phyloP scores from a whole-genome alignment of 805 yeast genomes.

The Pichia californica region DNA sequence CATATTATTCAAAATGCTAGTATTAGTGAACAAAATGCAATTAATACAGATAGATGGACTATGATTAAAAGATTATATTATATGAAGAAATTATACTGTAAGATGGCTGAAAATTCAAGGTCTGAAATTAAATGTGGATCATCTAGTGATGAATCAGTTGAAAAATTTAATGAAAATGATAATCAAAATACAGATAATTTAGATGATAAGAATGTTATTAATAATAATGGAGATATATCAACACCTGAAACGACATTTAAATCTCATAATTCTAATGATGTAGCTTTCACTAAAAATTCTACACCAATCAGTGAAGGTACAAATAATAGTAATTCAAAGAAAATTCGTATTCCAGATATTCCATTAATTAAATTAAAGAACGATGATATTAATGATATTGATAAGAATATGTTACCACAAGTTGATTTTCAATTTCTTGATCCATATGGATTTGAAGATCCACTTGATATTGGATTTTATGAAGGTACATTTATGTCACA shows the following conservation, averaged over 20 bases:
- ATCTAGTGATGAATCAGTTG: no score
- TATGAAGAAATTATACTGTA: constrained; percentile 58
- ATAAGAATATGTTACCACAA: constrained; percentile 30
- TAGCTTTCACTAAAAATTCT: neutral
- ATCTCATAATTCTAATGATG: neutral
- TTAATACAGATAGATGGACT: constrained; percentile 58
- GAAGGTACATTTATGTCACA: constrained; percentile 80
- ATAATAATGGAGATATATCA: neutral
- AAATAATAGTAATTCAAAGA: neutral
- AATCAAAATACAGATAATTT: neutral
- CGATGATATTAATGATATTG: constrained; percentile 36
- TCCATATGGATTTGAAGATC: constrained; percentile 87
- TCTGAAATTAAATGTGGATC: no score
- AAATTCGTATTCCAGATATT: constrained; percentile 12
- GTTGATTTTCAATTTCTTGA: constrained; percentile 49
- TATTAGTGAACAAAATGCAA: constrained; percentile 10
- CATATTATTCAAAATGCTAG: constrained; percentile 29
- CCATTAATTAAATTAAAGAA: constrained; percentile 36
- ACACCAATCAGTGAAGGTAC: constrained; percentile 11
- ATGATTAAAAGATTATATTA: constrained; percentile 67
- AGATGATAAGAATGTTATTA: neutral
- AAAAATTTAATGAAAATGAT: neutral
- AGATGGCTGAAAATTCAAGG: constrained; percentile 14
- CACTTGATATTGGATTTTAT: constrained; percentile 71
- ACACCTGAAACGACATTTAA: neutral